phyloP scores from a whole-genome alignment of 257 asterid genomes.

The Penstemon davidsonii region DNA sequence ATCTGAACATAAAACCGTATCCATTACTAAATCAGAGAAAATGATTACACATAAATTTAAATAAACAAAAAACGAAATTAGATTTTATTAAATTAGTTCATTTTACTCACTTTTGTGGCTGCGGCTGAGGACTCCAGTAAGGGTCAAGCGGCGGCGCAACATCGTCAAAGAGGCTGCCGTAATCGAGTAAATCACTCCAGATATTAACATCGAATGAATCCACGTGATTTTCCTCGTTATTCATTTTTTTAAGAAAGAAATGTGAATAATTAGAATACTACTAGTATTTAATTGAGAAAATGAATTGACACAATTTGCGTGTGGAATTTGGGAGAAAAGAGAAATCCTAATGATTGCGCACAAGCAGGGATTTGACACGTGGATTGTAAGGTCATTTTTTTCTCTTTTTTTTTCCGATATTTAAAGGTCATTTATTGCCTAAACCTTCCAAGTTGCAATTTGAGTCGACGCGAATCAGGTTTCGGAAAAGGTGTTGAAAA shows the following conservation, averaged over 20 bases:
- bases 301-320: no score
- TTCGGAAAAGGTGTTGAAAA: no score
- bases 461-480: no score
- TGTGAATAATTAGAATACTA: background rate
- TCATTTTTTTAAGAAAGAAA: background rate
- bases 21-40: background rate
- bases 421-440: no score
- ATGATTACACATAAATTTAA: background rate
- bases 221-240: constrained; percentile 8
- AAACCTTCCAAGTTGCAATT: no score
- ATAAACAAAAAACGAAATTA: background rate
- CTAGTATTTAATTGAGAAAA: no score
- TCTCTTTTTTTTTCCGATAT: no score
- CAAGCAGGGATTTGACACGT: no score
- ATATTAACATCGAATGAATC: constrained; percentile 38
- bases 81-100: no score
- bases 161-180: constrained; percentile 40
- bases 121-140: constrained; percentile 28
- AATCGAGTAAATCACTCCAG: constrained; percentile 47
- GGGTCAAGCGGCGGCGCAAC: constrained; percentile 26
- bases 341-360: no score
- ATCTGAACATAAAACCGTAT: background rate
- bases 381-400: no score
- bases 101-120: constrained; percentile 30
- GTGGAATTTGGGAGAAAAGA: no score